Evolutionary conservation across 345 rosid genomes (phyloP).

Genomic region (Bruguiera gymnorhiza): DNA sequence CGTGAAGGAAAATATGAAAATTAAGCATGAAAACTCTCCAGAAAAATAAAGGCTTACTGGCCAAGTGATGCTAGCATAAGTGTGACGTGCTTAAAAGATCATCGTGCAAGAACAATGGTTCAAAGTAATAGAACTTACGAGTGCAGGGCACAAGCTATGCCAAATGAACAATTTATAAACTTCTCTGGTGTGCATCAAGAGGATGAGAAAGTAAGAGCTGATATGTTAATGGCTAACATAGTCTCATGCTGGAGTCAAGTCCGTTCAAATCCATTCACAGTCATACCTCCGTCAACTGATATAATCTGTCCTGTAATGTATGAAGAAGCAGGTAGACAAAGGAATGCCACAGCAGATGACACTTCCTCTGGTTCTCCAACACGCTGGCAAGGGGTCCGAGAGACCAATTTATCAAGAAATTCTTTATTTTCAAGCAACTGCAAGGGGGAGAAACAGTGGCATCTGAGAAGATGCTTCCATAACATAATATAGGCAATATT

Average conservation of each 20-base stretch:
- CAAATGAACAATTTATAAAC: too few species aligned
- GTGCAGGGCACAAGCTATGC: too few species aligned
- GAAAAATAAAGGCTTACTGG: too few species aligned
- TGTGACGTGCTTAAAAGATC: too few species aligned
- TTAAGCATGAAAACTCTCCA: too few species aligned
- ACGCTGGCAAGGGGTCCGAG: slow-evolving; percentile 72
- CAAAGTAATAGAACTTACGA: too few species aligned
- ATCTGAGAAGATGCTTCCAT: not conserved
- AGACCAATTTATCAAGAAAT: slow-evolving; percentile 39
- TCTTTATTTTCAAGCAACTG: slow-evolving; percentile 57
- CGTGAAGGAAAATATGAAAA: too few species aligned
- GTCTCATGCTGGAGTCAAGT: slow-evolving; percentile 29
- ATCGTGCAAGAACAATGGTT: too few species aligned
- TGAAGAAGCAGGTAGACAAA: slow-evolving; percentile 70
- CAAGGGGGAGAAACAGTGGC: not conserved
- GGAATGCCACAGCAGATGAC: slow-evolving; percentile 57
- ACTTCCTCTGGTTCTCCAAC: slow-evolving; percentile 83
- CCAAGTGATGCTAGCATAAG: too few species aligned
- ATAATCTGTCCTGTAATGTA: slow-evolving; percentile 72
- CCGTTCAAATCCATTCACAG: slow-evolving; percentile 51
- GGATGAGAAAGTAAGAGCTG: too few species aligned
- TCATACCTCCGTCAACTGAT: slow-evolving; percentile 63
- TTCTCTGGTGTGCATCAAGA: too few species aligned
- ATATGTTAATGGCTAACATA: not conserved
- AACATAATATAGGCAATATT: too few species aligned